Base-by-base conservation (phyloP, 345 rosid species). In the Adansonia digitata region DNA sequence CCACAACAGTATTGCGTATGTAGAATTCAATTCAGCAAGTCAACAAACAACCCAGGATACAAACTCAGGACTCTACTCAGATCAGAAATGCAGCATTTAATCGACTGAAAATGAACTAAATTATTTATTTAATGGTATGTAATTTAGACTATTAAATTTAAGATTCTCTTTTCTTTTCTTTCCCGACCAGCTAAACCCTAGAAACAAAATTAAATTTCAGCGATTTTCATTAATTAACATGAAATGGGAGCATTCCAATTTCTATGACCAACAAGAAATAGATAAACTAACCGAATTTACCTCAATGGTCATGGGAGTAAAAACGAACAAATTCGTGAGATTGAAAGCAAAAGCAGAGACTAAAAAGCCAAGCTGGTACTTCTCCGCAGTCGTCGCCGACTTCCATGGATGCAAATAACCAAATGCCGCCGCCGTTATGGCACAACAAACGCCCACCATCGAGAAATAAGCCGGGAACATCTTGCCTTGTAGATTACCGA, bases 391-490 rank as follows among this genome's bases (percentile, higher is more conserved):
- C 67, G 92, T 75, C 57, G 99, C 80, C 40, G 94, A 86, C 83
- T 91, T 93, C 97, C 96, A 95, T 60, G 99, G 99, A 75, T 95
- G 98, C 77, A 87, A 45, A 72, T 95, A 95, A 3, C 92, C 99
- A 74, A 92, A 95, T 3, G 93, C 82, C 12, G 86, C 90, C 40
- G 87, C 84, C 0, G 92, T 84, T 45, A 86, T 78, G 1, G 99
- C 94, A 74, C 94, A 89, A 63, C 98, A 95, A 31, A 85, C 80
- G 13, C 93, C 97, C 27, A 95, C 94, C 75, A 91, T 29, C 9
- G 89, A 81, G 81, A 95, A 95, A 79, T 95, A 95, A 1, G 97
- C 99, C 18, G 98, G 99, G 80, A 95, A 95, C 99, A 95, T 88
- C 86, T 91, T 95, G 94, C 98, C 86, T 57, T 95, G 99, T 20